A percentile compares a stretch with the other conserved stretches of the same genome.
These are phyloP conservation scores for Claviceps sp. DNA, from an alignment of 2,329 filamentous ascomycete species.

Conservation along the genomic window DNA sequence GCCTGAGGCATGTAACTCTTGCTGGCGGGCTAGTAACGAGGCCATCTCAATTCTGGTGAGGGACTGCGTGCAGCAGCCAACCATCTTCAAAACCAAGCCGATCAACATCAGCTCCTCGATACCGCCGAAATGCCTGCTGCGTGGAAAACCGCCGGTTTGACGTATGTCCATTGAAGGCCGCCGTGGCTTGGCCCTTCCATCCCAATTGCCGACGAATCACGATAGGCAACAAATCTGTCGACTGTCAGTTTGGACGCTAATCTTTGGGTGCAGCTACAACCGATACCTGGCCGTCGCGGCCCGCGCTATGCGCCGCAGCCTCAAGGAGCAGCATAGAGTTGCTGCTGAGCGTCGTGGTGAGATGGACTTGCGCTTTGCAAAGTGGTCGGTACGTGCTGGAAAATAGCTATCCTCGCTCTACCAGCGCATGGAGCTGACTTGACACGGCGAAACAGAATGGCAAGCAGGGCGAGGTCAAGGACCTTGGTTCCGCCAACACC, in stretches of 20 bases:
- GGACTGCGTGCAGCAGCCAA: constrained; percentile 22
- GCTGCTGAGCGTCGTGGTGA: constrained; percentile 78
- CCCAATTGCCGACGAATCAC: background rate
- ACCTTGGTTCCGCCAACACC: constrained; percentile 46
- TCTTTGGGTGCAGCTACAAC: constrained; percentile 68
- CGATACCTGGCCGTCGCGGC: constrained; percentile 94
- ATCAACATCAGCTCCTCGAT: constrained; percentile 14
- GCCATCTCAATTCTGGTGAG: constrained; percentile 20
- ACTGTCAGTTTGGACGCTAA: constrained; percentile 1
- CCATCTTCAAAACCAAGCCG: constrained; percentile 16
- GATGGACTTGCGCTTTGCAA: constrained; percentile 78
- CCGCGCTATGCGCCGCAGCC: constrained; percentile 86
- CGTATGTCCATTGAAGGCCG: constrained; percentile 47
- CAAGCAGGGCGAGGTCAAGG: constrained; percentile 82
- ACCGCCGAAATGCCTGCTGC: constrained; percentile 79
- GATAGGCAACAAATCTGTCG: constrained; percentile 1
- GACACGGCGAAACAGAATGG: constrained; percentile 56
- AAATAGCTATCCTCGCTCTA: background rate
- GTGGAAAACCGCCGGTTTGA: constrained; percentile 96
- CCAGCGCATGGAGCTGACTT: constrained; percentile 6
- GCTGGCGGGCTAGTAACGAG: constrained; percentile 10
- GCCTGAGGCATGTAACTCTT: constrained; percentile 19
- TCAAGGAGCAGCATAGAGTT: constrained; percentile 91
- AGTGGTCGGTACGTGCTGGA: constrained; percentile 67
- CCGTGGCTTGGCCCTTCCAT: background rate